These are phyloP conservation scores for Cladosporium austrohemisphaericum DNA, from an alignment of 2,329 filamentous ascomycete genomes.

Conservation along the genomic window DNA sequence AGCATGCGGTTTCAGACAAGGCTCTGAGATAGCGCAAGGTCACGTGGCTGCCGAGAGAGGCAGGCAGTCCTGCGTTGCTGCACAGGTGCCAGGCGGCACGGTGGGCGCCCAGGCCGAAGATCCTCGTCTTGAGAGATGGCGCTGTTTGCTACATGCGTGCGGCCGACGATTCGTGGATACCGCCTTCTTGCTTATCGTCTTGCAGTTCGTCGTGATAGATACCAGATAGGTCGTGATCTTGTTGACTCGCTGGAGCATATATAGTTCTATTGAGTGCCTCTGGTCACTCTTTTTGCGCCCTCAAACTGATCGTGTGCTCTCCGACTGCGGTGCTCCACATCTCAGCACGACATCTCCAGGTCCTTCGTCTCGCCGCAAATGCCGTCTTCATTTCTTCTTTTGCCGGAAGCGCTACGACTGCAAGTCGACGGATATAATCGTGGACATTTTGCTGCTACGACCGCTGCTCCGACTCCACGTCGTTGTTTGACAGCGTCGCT, in stretches of 20 bases:
- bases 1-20: neutral
- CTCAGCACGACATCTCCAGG: neutral
- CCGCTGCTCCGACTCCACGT: slow-evolving; percentile 6
- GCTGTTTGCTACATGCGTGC: slow-evolving; percentile 12
- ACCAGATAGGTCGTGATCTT: slow-evolving; percentile 13
- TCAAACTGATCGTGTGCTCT: neutral
- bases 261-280: slow-evolving; percentile 3
- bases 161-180: slow-evolving; percentile 10
- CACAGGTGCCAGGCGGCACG: neutral
- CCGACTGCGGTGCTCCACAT: slow-evolving; percentile 1
- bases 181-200: slow-evolving; percentile 7
- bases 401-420: neutral
- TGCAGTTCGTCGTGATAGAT: slow-evolving; percentile 14
- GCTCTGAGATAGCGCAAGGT: slow-evolving; percentile 4
- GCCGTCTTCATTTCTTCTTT: neutral
- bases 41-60: slow-evolving; percentile 13
- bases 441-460: neutral
- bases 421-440: neutral
- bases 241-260: neutral
- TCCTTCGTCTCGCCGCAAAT: neutral
- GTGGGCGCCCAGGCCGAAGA: slow-evolving; percentile 13
- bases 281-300: neutral
- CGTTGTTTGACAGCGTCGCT: neutral
- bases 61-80: neutral
- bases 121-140: slow-evolving; percentile 12